phyloP scores from a whole-genome alignment of 139 green algal genomes.

The Chlorella ohadii region DNA sequence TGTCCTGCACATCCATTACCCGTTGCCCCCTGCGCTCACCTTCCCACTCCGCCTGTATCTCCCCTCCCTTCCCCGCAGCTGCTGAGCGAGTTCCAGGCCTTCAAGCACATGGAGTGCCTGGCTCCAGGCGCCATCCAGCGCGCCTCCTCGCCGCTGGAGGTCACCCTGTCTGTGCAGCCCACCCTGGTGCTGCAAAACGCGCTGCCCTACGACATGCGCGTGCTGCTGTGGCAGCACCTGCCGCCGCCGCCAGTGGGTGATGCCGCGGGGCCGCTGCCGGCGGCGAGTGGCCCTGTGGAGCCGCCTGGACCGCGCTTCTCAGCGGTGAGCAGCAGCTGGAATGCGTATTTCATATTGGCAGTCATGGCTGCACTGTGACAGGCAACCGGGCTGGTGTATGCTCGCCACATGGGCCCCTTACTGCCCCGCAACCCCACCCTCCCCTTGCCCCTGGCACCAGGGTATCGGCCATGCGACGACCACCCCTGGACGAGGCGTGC shows the following conservation, averaged over 20 bases:
- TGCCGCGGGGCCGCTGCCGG: neutral
- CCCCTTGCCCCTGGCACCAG: too few relatives aligned
- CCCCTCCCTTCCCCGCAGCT: slow-evolving; percentile 34
- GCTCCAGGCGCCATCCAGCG: slow-evolving; percentile 60
- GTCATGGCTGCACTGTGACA: too few relatives aligned
- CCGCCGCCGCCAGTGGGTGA: neutral
- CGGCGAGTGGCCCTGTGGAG: neutral
- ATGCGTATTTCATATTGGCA: too few relatives aligned
- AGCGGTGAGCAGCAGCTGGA: neutral
- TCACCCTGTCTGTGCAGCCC: slow-evolving; percentile 71
- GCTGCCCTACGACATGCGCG: slow-evolving; percentile 75
- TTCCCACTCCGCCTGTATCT: neutral
- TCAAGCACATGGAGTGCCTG: slow-evolving; percentile 69
- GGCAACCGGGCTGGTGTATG: too few relatives aligned
- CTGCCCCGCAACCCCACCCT: too few relatives aligned
- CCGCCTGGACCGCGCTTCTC: neutral
- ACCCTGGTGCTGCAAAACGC: slow-evolving; percentile 78
- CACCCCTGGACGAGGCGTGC: too few relatives aligned
- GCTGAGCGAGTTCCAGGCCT: slow-evolving; percentile 67
- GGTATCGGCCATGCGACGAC: too few relatives aligned
- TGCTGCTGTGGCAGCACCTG: slow-evolving; percentile 66
- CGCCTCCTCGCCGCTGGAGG: slow-evolving; percentile 70
- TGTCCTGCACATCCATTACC: too few relatives aligned
- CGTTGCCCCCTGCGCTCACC: neutral
- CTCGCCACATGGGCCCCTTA: too few relatives aligned